These are phyloP conservation scores for Monosporozyma siamensis DNA, from an alignment of 805 yeast genomes.

Conservation along the genomic window DNA sequence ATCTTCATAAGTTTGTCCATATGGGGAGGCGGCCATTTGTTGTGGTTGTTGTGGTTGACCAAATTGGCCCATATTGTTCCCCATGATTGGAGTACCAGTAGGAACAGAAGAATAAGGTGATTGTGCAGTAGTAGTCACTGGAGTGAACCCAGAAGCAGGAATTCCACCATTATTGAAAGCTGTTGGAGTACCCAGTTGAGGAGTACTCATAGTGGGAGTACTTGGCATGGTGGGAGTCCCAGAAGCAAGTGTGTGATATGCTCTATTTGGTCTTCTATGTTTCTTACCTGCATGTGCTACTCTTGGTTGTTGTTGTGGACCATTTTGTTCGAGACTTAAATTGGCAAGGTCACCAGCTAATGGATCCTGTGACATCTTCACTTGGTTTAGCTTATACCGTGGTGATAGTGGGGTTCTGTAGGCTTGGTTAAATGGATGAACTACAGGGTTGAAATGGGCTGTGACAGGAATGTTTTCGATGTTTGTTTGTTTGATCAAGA, in stretches of 20 bases:
- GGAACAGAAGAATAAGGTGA: neutral
- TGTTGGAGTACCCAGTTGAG: conserved; percentile 4
- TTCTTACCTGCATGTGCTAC: conserved; percentile 9
- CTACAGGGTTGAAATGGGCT: too few species aligned
- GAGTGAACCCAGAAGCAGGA: neutral
- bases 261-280: conserved; percentile 26
- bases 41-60: neutral
- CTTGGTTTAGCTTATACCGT: neutral
- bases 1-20: neutral
- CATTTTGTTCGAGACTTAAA: conserved; percentile 16
- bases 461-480: too few species aligned
- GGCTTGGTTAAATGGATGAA: too few species aligned
- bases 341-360: conserved; percentile 15
- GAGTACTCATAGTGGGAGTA: conserved; percentile 5
- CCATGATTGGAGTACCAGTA: neutral
- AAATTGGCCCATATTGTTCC: neutral
- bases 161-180: neutral
- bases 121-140: neutral
- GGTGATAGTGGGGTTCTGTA: neutral
- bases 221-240: neutral
- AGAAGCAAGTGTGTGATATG: conserved; percentile 14
- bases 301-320: conserved; percentile 4
- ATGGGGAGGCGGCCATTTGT: neutral
- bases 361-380: conserved; percentile 11
- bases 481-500: too few species aligned